Evolutionary conservation across 176 grass and related monocot species (phyloP), one percentile per base, ranked within the genome.

Genomic region (Juncus inflexus): DNA sequence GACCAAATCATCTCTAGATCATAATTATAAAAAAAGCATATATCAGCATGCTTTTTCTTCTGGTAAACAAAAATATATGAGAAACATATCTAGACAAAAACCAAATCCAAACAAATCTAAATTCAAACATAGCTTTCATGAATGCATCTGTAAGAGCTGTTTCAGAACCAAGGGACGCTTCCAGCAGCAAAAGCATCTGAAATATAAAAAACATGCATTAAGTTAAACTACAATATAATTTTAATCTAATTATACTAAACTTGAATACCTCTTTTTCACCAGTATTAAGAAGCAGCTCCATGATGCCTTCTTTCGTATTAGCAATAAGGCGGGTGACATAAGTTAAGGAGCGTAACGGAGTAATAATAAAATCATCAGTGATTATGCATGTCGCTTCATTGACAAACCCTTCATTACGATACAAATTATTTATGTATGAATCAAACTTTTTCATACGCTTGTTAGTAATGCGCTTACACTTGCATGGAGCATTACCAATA

Each of bases 281-380:
- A n/a, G 39, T 40, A 39, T 49, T 63, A 53, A 74, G 9, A 38
- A 36, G 6, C 61, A 74, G 13, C 57, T 63, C 56, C 11, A 12
- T 3, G 9, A 63, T 11, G 3, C 42, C 58, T 74, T 50, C 69
- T 37, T 3, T 53, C 14, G 58, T 6, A 45, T 19, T 73, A 12
- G 28, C 47, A 61, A 74, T 37, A 12, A 52, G 28, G 62, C 6
- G 16, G 6, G n/a, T 51, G 28, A 74, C 3, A 14, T 19, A 14
- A 37, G 71, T 63, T 9, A 63, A 5, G 19, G 69, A 74, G 56
- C 19, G 19, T 28, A 47, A 47, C 9, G 70, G 71, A 40, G 58
- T 74, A 38, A 54, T 13, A 9, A 74, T 57, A 9, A 74, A 53
- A 63, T 74, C 56, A 74, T 74, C 55, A 62, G 71, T 74, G 35